Evolutionary conservation across 495 filamentous ascomycete genomes (phyloP).

Genomic region (Penicillium longicatenatum): DNA sequence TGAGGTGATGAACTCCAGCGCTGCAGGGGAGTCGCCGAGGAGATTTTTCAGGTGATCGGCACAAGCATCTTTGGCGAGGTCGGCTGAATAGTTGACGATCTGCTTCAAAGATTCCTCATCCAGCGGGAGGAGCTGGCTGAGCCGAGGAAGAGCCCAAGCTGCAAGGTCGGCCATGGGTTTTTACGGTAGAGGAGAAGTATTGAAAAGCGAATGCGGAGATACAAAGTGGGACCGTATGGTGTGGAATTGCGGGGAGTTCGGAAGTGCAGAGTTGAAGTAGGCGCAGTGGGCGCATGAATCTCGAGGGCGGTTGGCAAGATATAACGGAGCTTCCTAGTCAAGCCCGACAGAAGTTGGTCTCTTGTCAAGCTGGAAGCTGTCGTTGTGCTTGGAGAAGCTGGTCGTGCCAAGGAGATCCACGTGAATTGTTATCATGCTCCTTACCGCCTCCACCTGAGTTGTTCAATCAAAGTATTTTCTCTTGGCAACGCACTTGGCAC

Average conservation of each 20-base stretch:
- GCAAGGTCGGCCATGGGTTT: slow-evolving; percentile 33
- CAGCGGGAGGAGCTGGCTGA: slow-evolving; percentile 77
- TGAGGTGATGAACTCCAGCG: slow-evolving; percentile 86
- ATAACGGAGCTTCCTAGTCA: neutral
- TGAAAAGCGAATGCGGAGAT: neutral
- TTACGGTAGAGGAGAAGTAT: neutral
- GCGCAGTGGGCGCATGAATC: neutral
- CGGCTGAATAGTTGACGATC: slow-evolving; percentile 75
- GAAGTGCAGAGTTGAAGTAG: neutral
- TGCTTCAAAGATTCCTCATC: slow-evolving; percentile 82
- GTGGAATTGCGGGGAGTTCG: neutral
- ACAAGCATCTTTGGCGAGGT: slow-evolving; percentile 69
- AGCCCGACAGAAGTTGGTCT: neutral
- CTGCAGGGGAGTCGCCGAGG: slow-evolving; percentile 81
- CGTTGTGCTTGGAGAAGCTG: neutral
- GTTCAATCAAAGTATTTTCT: neutral
- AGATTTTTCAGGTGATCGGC: slow-evolving; percentile 85
- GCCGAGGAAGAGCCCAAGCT: slow-evolving; percentile 64
- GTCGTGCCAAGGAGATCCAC: neutral
- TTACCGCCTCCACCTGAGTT: neutral
- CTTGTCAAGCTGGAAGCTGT: neutral
- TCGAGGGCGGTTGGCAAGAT: neutral
- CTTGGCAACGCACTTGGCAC: neutral
- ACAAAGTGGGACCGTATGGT: neutral
- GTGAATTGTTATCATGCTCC: neutral